Percentiles rank a stretch among this genome's conserved stretches.
phyloP scores from a whole-genome alignment of 371 early-diverging fungal species.

The Blakeslea trispora region DNA sequence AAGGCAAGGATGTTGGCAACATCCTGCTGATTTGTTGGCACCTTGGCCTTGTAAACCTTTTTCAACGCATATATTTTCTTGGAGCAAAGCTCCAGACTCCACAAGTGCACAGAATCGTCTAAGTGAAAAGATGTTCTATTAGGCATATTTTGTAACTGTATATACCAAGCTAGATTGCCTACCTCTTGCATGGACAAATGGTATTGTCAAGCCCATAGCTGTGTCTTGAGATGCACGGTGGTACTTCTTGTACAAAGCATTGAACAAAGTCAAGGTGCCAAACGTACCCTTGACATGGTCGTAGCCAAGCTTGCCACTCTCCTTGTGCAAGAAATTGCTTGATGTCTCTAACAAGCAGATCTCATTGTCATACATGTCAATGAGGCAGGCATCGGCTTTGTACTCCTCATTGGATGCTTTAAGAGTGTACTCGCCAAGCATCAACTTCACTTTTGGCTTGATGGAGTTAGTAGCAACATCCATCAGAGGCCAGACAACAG shows the following conservation, averaged over 20 bases:
- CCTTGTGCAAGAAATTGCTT: slow-evolving; percentile 7
- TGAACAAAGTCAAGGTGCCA: slow-evolving; percentile 11
- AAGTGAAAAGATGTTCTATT: too few species aligned
- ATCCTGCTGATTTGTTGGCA: slow-evolving; percentile 5
- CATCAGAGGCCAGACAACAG: slow-evolving; percentile 12
- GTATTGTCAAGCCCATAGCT: too few species aligned
- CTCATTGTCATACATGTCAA: slow-evolving; percentile 11
- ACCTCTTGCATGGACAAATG: too few species aligned
- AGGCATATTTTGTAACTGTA: too few species aligned
- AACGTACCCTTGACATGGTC: slow-evolving; percentile 14
- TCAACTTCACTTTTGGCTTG: too few species aligned
- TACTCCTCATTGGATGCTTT: slow-evolving; percentile 15
- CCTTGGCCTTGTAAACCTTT: slow-evolving; percentile 10
- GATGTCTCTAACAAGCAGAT: slow-evolving; percentile 12
- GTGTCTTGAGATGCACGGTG: too few species aligned
- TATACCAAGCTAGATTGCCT: too few species aligned
- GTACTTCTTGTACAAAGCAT: slow-evolving; percentile 8
- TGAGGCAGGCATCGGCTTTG: slow-evolving; percentile 12
- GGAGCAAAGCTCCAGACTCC: slow-evolving; percentile 19
- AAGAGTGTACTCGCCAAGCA: slow-evolving; percentile 13
- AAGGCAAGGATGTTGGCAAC: slow-evolving; percentile 10
- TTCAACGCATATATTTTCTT: slow-evolving; percentile 11
- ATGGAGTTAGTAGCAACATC: slow-evolving; percentile 8
- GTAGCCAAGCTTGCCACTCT: slow-evolving; percentile 13
- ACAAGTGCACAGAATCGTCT: slow-evolving; percentile 17